phyloP scores from a whole-genome alignment of 106 monocot genomes.

The Dendrobium chrysotoxum region DNA sequence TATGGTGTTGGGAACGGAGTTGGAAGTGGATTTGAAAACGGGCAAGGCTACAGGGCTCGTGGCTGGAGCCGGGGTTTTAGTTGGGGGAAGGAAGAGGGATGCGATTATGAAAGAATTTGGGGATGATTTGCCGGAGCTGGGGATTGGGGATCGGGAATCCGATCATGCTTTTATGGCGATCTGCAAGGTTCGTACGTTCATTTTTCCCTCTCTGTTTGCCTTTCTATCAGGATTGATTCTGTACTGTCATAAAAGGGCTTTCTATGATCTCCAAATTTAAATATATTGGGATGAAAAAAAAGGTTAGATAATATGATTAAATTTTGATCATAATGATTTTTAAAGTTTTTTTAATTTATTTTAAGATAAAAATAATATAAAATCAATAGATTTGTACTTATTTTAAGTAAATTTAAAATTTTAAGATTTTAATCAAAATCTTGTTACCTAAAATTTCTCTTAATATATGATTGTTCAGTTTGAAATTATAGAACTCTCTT shows the following conservation, averaged over 20 bases:
- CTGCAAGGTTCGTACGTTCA: constrained; percentile 58
- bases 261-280: too few species aligned
- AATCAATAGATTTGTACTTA: too few species aligned
- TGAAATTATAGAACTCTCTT: too few species aligned
- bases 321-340: too few species aligned
- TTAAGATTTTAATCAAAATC: too few species aligned
- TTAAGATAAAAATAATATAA: too few species aligned
- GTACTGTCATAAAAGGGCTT: neutral
- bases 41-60: constrained; percentile 53
- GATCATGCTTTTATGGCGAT: constrained; percentile 76
- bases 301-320: too few species aligned
- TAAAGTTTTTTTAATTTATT: too few species aligned
- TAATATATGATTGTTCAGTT: too few species aligned
- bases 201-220: neutral
- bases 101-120: constrained; percentile 39
- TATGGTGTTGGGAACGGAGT: constrained; percentile 66
- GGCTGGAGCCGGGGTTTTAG: constrained; percentile 41
- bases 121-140: constrained; percentile 50
- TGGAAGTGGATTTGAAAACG: constrained; percentile 47
- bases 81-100: constrained; percentile 42
- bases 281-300: too few species aligned
- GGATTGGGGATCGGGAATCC: constrained; percentile 64
- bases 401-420: too few species aligned
- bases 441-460: too few species aligned
- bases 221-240: neutral